These are phyloP conservation scores for Fraxinus paxiana DNA, from an alignment of 305 asterid species.

Conservation along the genomic window DNA sequence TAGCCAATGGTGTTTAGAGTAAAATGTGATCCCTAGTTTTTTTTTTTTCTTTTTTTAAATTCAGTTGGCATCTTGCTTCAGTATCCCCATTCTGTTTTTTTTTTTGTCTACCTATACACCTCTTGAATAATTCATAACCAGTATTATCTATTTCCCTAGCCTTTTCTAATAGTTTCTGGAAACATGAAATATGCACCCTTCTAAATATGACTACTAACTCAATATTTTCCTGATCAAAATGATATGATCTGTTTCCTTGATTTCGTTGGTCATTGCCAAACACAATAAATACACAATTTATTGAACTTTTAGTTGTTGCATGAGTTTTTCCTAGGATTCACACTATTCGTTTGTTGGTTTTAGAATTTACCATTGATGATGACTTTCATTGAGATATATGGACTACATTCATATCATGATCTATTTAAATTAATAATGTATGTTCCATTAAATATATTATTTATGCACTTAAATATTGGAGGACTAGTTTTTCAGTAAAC, in stretches of 20 bases:
- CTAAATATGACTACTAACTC: neutral
- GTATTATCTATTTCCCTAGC: neutral
- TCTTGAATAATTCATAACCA: neutral
- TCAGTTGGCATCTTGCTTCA: neutral
- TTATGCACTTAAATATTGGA: neutral
- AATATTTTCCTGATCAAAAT: neutral
- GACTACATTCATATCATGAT: neutral
- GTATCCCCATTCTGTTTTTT: neutral
- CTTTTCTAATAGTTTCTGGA: neutral
- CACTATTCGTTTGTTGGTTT: neutral
- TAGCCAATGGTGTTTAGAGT: neutral
- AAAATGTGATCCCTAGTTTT: neutral
- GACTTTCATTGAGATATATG: neutral
- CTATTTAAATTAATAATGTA: neutral
- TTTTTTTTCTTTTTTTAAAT: neutral
- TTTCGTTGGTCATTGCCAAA: neutral
- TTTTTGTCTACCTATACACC: neutral
- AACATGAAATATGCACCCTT: neutral
- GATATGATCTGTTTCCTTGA: neutral
- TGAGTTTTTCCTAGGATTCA: neutral
- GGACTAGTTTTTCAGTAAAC: neutral
- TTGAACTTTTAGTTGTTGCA: neutral
- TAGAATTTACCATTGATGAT: neutral
- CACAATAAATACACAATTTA: neutral
- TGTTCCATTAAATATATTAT: neutral